Evolutionary conservation across 495 filamentous ascomycete genomes (phyloP), one percentile per base, ranked within the genome.

Genomic region (Podospora appendiculata): DNA sequence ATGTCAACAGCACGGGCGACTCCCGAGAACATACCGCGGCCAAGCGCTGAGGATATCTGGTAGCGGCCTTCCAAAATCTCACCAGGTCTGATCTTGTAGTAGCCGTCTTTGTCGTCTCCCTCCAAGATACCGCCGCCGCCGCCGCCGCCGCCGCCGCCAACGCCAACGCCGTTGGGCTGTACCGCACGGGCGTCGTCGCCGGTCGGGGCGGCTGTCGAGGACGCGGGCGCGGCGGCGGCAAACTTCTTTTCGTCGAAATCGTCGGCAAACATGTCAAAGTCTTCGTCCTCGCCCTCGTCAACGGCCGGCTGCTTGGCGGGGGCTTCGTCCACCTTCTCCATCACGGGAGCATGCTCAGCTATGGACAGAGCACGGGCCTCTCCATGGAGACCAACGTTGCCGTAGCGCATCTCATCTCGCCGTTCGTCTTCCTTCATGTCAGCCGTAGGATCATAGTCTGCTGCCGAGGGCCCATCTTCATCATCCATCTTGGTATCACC

Each of bases 201-300:
- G 18, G 60, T 57, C 8, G 58, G 58, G 35, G 70, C 65, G 3
- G 69, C 67, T 25, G 25, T 25, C 25, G 25, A 25, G 45, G 79
- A 77, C 12, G 57, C 68, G 14, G 66, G 61, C 10, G 69, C 56
- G 17, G 79, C 73, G 11, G 69, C 83, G 7, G 83, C 88, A 69
- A 94, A 94, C 77, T 94, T 91, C 63, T 93, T 88, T 53, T 94
- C 87, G 48, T 86, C 86, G 52, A 89, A 88, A 49, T 90, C 88
- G 41, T 93, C 88, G 14, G 88, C 89, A 66, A 97, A 97, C 92
- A 97, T 98, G 65, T 98, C 94, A 67, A 90, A 91, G 11, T 88
- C 81, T 42, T 82, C 79, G 36, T 80, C 75, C 13, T 77, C 73
- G 36, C 71, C 80, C 51, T 81, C 79, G 47, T 48, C 76, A 1